These are phyloP conservation scores for Dryadomyces quercus-mongolicae DNA, from an alignment of 2,329 filamentous ascomycete genomes.

Conservation along the genomic window DNA sequence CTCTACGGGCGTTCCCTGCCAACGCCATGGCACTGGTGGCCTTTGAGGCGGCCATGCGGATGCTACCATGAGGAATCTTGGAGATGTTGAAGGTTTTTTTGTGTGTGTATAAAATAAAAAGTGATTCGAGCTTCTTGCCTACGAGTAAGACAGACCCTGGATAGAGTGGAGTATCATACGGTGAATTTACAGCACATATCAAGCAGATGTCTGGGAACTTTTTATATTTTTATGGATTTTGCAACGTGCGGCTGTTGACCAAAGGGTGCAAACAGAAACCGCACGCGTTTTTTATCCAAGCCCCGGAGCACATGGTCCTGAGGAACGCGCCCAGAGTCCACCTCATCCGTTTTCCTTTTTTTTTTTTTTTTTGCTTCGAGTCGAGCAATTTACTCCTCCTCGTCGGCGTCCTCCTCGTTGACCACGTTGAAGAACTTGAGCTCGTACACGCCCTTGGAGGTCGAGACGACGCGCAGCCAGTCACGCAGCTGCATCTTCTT, in stretches of 20 bases:
- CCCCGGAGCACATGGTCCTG: constrained; percentile 1
- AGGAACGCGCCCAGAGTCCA: background rate
- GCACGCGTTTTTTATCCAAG: background rate
- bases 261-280: background rate
- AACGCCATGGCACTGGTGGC: constrained; percentile 89
- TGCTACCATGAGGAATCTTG: constrained; percentile 32
- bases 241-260: background rate
- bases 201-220: background rate
- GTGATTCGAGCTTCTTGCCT: too few relatives aligned
- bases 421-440: constrained; percentile 99
- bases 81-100: too few relatives aligned
- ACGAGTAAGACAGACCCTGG: too few relatives aligned
- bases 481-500: constrained; percentile 99
- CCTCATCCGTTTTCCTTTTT: background rate
- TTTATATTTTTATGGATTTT: constrained; percentile 2
- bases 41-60: constrained; percentile 84
- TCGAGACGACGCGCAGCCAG: constrained; percentile 98
- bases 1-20: constrained; percentile 85
- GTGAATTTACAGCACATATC: background rate
- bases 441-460: constrained; percentile 96
- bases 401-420: constrained; percentile 93
- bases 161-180: too few relatives aligned
- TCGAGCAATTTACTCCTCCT: constrained; percentile 65
- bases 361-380: background rate
- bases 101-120: too few relatives aligned